Evolutionary conservation across 805 yeast species (phyloP).

Genomic region (Myxozyma monticola): DNA sequence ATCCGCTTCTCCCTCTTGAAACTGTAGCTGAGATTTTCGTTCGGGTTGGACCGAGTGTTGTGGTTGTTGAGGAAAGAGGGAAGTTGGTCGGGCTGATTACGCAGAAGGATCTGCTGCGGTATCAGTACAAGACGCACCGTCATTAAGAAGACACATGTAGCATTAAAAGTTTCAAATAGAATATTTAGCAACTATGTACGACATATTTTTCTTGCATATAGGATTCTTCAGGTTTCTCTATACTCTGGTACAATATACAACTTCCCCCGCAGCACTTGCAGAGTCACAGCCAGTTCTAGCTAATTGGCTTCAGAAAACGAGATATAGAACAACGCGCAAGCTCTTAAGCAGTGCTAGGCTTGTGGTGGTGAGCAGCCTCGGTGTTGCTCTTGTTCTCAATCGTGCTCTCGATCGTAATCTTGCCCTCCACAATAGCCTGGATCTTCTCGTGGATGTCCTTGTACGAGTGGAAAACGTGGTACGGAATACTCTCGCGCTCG

Average conservation of each 20-base stretch:
- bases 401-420: constrained; percentile 32
- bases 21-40: constrained; percentile 66
- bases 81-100: constrained; percentile 70
- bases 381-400: constrained; percentile 21
- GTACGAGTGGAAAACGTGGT: constrained; percentile 76
- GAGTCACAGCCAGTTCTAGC: too few relatives aligned
- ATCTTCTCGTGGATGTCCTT: constrained; percentile 68
- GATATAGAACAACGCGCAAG: too few relatives aligned
- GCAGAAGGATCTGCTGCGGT: constrained; percentile 76
- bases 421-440: constrained; percentile 52
- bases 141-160: background rate
- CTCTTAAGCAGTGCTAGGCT: too few relatives aligned
- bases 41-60: constrained; percentile 74
- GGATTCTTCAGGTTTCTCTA: too few relatives aligned
- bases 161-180: too few relatives aligned
- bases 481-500: constrained; percentile 75
- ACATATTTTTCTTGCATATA: too few relatives aligned
- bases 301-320: too few relatives aligned
- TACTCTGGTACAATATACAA: too few relatives aligned
- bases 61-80: constrained; percentile 66
- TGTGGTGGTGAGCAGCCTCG: constrained; percentile 7
- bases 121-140: constrained; percentile 27
- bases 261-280: too few relatives aligned
- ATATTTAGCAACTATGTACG: too few relatives aligned
- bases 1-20: constrained; percentile 56